Evolutionary conservation across 1,139 yeast species (phyloP), one percentile per base, ranked within the genome.

Genomic region (Pneumocystis sp.): DNA sequence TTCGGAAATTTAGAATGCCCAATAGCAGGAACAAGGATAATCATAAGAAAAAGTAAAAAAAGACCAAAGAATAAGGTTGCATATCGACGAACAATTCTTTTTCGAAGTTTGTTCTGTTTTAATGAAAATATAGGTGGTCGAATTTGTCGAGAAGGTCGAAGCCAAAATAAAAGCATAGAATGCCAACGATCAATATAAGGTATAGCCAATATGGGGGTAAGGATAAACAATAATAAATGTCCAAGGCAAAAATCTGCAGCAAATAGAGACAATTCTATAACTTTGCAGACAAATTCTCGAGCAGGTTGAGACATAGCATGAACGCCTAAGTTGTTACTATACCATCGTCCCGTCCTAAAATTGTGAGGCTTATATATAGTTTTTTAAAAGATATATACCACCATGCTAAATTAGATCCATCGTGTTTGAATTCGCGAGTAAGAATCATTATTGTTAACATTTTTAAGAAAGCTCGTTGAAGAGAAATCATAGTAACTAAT

Each of bases 111-210:
- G 70, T 95, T 95, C 80, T 95, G 98, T 80, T 95, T 93, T 80
- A 93, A 82, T 21, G 97, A 90, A 80, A 89, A 95, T 75, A 95
- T 93, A 72, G 98, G 99, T 70, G 97, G 98, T 79, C 99, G 89
- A 74, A 93, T 93, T 81, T 93, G 96, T 80, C 96, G 87, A 68
- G 95, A 86, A 69, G 98, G 98, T 77, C 90, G 89, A 79, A 93
- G 86, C 99, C 99, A 93, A 85, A 93, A 93, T 79, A 93, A 83
- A 93, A 93, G 86, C 79, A 91, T 87, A 63, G 98, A 91, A 79
- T 93, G 99, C 96, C 96, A 90, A 81, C 91, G 88, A 80, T 93
- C 98, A 76, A 91, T 81, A 78, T 84, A 82, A 74, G 99, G 99
- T 72, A 93, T 79, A 71, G 83, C 81, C 71, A 95, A 82, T 66